Base-by-base conservation (phyloP, 2,329 filamentous ascomycete species). In the Verticillium klebahnii region DNA sequence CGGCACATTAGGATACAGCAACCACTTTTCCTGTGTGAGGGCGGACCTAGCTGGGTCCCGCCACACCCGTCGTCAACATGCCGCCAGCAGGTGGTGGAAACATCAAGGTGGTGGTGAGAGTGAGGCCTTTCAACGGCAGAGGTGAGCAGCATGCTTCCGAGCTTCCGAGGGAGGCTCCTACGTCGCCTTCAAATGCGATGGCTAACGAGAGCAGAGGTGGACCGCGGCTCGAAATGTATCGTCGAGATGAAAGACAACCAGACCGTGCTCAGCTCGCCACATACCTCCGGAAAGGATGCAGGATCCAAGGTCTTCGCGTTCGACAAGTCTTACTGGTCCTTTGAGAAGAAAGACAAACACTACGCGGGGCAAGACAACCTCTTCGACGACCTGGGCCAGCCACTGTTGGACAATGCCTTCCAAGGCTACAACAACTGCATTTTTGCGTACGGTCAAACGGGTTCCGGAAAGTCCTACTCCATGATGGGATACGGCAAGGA, bases 401-500 rank as follows among this genome's bases (percentile, higher is more conserved):
- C 95, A 60, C 83, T 99, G 62, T 84, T 99, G 68, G 94, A 99
- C 79, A 99, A 99, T 85, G 95, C 95, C 19, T 99, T 99, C 73
- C 88, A 94, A 71, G 95, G 95, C 55, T 99, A 98, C 81, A 98
- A 99, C 82, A 99, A 98, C 77, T 99, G 95, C 82, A 99, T 99
- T 72, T 99, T 99, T 74, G 95, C 95, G 15, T 99, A 99, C 73
- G 95, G 95, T 19, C 95, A 99, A 80, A 99, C 95, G 2, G 95
- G 95, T 68, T 98, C 95, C 1, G 95, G 95, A 77, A 99, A 99
- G 79, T 97, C 93, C 17, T 99, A 99, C 77, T 97, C 93, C 36
- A 99, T 99, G 94, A 99, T 99, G 95, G 95, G 95, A 57, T 99
- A 98, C 77, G 95, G 95, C 60, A 90, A 94, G 71, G 94, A 99